Evolutionary conservation across 2,329 filamentous ascomycete genomes (phyloP).

Genomic region (Helotiales sp.): DNA sequence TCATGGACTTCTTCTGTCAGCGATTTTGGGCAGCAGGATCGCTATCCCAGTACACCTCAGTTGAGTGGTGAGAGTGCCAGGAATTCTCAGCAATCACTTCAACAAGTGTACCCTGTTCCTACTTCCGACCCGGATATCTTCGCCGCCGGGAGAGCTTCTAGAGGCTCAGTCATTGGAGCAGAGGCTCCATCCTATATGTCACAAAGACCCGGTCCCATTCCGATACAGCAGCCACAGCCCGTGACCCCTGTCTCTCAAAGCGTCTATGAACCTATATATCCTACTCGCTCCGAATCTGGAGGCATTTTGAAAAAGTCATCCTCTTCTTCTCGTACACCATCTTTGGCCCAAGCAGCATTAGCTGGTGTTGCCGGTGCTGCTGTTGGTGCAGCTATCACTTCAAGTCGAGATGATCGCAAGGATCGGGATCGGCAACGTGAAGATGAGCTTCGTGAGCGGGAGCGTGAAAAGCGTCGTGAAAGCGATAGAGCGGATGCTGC

Average conservation of each 20-base stretch:
- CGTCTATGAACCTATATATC: constrained; percentile 57
- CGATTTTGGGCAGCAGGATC: constrained; percentile 29
- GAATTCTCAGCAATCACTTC: constrained; percentile 46
- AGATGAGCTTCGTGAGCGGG: constrained; percentile 17
- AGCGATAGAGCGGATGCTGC: constrained; percentile 16
- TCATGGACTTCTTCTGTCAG: constrained; percentile 30
- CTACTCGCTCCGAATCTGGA: constrained; percentile 28
- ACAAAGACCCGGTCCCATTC: constrained; percentile 58
- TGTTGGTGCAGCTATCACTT: constrained; percentile 47
- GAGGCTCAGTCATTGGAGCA: constrained; percentile 48
- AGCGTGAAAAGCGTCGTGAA: constrained; percentile 12
- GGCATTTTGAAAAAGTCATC: constrained; percentile 26
- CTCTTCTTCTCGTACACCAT: constrained; percentile 40
- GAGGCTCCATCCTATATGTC: constrained; percentile 40
- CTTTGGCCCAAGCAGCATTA: constrained; percentile 46
- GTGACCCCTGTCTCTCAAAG: constrained; percentile 69
- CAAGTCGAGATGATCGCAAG: constrained; percentile 34
- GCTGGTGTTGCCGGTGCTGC: constrained; percentile 50
- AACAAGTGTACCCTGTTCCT: constrained; percentile 65
- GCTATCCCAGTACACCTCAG: constrained; percentile 8
- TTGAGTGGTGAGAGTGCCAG: constrained; percentile 1
- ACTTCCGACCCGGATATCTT: constrained; percentile 64
- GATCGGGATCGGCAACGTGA: constrained; percentile 28
- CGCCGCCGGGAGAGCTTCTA: constrained; percentile 47
- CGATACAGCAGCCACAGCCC: constrained; percentile 84